Base-by-base conservation (phyloP, 495 filamentous ascomycete genomes). In the Cladorrhinum samala region DNA sequence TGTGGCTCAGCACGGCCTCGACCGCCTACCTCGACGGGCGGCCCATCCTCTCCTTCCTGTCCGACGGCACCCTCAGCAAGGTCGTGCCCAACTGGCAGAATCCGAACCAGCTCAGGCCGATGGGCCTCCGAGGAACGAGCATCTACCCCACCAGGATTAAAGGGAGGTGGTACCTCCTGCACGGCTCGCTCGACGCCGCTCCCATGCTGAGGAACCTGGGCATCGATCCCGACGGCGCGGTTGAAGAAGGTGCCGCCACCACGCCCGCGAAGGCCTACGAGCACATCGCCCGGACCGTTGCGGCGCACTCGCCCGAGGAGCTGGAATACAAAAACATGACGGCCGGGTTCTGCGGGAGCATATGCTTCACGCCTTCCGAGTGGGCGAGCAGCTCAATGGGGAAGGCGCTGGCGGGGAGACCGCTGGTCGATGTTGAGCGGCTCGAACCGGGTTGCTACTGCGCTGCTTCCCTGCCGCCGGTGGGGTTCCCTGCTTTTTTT, bases 291-390 rank as follows among this genome's bases (percentile, higher is more conserved):
- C 19, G 36, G 0, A 14, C 21, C 17, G 55, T 53, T 1, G 9
- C 18, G 9, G 46, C 49, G 19, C 48, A 45, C 45, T 43, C 43
- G 13, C 48, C 64, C 3, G 45, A 44, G 4, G 64, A 67, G 48
- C 41, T 67, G 13, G 61, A 67, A 39, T 54, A 53, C 44, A 46
- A 46, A n/a, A 64, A 60, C 23, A 49, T 65, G 11, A 19, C 48
- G 27, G 19, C 48, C 37, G 62, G 62, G n/a, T 56, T 65, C 47
- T 62, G 56, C 44, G 64, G 64, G 9, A 56, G 47, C 45, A 67
- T 60, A n/a, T 60, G 59, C 54, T 65, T 60, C 47, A 61, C 62
- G 3, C 64, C 64, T 0, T 11, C 45, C 3, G 24, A 46, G 1
- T 61, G 62, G 62, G 13, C 27, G 17, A 25, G 30, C 5, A 54